Conservation (phyloP, 2,329 filamentous ascomycete species). For the Aspergillus fumigatus region DNA sequence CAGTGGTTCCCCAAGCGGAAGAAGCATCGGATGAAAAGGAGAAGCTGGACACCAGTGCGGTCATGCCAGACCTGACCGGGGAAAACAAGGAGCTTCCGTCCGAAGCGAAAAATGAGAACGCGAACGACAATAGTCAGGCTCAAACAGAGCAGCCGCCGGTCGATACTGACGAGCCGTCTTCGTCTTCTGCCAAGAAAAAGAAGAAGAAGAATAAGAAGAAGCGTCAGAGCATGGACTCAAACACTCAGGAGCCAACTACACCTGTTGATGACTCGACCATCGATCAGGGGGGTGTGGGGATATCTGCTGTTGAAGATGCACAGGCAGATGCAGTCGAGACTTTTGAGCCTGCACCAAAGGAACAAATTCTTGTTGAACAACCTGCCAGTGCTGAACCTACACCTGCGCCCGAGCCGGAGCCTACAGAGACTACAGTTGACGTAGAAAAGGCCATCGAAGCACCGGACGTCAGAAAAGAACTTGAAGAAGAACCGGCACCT, state of each 20-base stretch:
- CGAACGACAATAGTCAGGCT: conserved; percentile 1
- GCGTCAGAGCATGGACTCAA: conserved; percentile 15
- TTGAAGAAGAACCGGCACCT: neutral
- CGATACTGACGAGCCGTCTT: conserved; percentile 13
- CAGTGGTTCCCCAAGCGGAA: neutral
- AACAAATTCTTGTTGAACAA: neutral
- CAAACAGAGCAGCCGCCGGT: conserved; percentile 7
- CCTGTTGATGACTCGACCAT: neutral
- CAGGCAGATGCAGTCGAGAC: neutral
- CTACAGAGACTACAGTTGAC: neutral
- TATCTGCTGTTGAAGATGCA: neutral
- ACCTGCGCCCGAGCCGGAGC: neutral
- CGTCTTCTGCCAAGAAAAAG: conserved; percentile 25
- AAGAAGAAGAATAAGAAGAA: conserved; percentile 37
- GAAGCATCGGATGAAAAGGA: neutral
- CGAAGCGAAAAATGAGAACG: conserved; percentile 2
- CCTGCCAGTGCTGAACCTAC: neutral
- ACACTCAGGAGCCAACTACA: conserved; percentile 12
- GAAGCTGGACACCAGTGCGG: neutral
- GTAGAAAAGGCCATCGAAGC: neutral
- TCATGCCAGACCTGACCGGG: neutral
- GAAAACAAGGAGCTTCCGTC: conserved; percentile 1
- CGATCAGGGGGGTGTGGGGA: neutral
- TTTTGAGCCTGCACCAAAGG: neutral
- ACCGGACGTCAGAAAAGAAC: neutral